A percentile compares a stretch with the other conserved stretches of the same genome.
These are phyloP conservation scores for Heliamphora pulchella DNA, from an alignment of 179 eudicot species.

Conservation along the genomic window DNA sequence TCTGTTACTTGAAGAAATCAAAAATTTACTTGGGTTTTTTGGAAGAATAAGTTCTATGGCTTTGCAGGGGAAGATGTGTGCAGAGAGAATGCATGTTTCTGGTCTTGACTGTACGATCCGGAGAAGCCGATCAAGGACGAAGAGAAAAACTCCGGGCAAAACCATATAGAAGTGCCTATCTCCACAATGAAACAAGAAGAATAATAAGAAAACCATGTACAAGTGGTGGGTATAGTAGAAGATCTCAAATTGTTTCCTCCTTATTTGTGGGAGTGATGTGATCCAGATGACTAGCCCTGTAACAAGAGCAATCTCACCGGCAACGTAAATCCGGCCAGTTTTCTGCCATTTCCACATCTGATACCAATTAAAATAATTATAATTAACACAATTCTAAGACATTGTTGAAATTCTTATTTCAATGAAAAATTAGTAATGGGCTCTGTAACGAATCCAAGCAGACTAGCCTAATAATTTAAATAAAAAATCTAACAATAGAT, in stretches of 20 bases:
- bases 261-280: conserved; percentile 71
- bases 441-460: too few species aligned
- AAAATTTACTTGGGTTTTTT: conserved; percentile 55
- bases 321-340: conserved; percentile 65
- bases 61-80: conserved; percentile 61
- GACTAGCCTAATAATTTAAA: too few species aligned
- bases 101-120: conserved; percentile 58
- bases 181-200: conserved; percentile 82
- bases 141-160: conserved; percentile 68
- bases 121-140: conserved; percentile 58
- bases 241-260: conserved; percentile 59
- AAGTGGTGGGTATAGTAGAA: conserved; percentile 82
- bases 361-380: neutral
- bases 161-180: conserved; percentile 73
- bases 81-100: conserved; percentile 53
- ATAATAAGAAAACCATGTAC: conserved; percentile 51
- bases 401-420: neutral
- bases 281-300: conserved; percentile 60
- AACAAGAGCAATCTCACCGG: conserved; percentile 62
- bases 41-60: conserved; percentile 64
- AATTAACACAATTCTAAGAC: neutral
- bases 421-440: neutral
- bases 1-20: neutral
- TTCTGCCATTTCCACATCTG: conserved; percentile 91
- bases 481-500: too few species aligned